Percentiles rank a stretch among this genome's conserved stretches.
phyloP scores from a whole-genome alignment of 2,329 filamentous ascomycete genomes.

The Metarhizium guizhouense region DNA sequence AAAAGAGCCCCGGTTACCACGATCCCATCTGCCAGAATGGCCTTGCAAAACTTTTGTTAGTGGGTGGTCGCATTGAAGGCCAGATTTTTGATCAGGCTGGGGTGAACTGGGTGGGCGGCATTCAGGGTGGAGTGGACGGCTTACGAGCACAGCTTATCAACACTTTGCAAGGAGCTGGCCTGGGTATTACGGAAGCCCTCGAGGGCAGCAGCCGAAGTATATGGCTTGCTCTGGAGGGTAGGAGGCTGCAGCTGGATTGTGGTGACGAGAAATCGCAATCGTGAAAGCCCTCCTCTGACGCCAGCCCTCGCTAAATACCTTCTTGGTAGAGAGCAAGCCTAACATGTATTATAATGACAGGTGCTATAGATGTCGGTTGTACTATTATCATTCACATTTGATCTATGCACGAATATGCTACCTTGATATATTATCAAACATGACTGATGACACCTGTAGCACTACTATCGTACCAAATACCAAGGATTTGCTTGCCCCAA shows the following conservation, averaged over 20 bases:
- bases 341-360: neutral
- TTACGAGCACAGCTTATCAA: conserved; percentile 73
- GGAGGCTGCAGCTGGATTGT: conserved; percentile 72
- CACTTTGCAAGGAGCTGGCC: conserved; percentile 72
- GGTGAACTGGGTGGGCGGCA: conserved; percentile 57
- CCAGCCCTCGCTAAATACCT: neutral
- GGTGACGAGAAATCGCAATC: conserved; percentile 7
- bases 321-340: neutral
- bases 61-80: conserved; percentile 82
- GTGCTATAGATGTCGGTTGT: neutral
- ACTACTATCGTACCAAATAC: too few relatives aligned
- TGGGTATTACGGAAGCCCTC: conserved; percentile 67
- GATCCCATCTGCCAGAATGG: conserved; percentile 72
- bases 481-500: too few relatives aligned
- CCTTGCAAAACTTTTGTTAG: conserved; percentile 74
- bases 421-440: too few relatives aligned
- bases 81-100: conserved; percentile 72
- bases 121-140: conserved; percentile 72
- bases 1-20: conserved; percentile 70
- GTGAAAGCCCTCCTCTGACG: neutral
- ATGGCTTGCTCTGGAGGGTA: conserved; percentile 80
- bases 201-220: conserved; percentile 73
- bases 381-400: neutral
- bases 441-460: too few relatives aligned
- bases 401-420: neutral